These are phyloP conservation scores for Cyclocybe aegerita DNA, from an alignment of 768 basidiomycete genomes.

Conservation along the genomic window DNA sequence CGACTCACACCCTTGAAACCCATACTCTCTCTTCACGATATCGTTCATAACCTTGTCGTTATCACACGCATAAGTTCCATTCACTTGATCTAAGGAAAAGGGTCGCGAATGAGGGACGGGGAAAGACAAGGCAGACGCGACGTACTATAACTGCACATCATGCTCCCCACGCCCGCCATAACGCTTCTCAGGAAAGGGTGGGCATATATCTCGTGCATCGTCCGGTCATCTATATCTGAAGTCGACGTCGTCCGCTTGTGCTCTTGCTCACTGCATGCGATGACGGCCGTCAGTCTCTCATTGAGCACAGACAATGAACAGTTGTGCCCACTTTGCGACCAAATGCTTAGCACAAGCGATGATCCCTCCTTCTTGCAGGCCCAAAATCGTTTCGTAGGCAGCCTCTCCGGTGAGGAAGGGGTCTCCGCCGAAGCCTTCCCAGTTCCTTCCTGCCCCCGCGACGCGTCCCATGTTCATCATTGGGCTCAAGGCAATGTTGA, in stretches of 20 bases:
- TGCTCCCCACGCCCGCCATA: constrained; percentile 68
- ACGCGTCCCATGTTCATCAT: constrained; percentile 89
- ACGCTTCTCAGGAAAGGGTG: constrained; percentile 70
- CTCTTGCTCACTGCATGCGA: constrained; percentile 60
- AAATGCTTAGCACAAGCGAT: constrained; percentile 88
- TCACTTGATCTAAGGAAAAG: constrained; percentile 53
- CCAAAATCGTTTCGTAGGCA: constrained; percentile 81
- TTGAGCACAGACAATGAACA: not conserved
- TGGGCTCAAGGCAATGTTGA: constrained; percentile 74
- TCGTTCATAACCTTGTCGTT: constrained; percentile 70
- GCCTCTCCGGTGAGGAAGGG: constrained; percentile 80
- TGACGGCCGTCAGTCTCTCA: not conserved
- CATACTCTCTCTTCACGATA: constrained; percentile 71
- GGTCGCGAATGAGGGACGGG: not conserved
- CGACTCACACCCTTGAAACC: constrained; percentile 70
- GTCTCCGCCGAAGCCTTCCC: constrained; percentile 95
- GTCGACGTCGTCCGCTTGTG: constrained; percentile 51
- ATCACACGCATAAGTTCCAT: constrained; percentile 75
- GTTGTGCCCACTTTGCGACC: constrained; percentile 60
- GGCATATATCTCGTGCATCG: constrained; percentile 73
- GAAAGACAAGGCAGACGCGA: constrained; percentile 7
- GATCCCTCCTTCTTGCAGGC: constrained; percentile 76
- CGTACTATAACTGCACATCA: constrained; percentile 80
- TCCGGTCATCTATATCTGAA: constrained; percentile 79
- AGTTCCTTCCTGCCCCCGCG: constrained; percentile 84